Conservation (phyloP, 257 asterid genomes). For the Pogostemon cablin region DNA sequence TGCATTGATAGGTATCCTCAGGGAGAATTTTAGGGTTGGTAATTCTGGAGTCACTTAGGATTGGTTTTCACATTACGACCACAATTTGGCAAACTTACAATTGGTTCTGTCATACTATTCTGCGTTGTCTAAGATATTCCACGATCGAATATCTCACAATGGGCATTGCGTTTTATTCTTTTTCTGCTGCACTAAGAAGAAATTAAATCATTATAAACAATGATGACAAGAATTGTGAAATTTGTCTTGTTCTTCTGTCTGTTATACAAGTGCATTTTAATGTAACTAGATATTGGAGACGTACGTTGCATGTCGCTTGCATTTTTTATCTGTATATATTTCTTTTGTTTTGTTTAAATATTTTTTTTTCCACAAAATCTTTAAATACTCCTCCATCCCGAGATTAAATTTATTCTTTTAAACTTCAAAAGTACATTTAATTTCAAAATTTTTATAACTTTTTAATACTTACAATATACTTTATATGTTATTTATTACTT, state of each 20-base stretch:
- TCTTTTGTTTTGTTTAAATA: no score
- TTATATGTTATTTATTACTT: no score
- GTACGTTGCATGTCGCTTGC: no score
- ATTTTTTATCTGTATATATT: no score
- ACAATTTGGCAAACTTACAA: neutral
- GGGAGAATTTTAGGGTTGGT: constrained; percentile 26
- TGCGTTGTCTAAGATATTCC: constrained; percentile 9
- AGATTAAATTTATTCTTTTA: no score
- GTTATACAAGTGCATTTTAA: neutral
- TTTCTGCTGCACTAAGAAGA: neutral
- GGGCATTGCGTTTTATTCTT: neutral
- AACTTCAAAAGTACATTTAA: no score
- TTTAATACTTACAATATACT: no score
- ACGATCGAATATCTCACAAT: constrained; percentile 9
- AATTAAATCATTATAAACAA: constrained; percentile 16
- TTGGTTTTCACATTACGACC: neutral
- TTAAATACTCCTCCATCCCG: no score
- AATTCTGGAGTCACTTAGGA: neutral
- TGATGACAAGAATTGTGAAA: constrained; percentile 17
- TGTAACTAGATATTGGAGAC: neutral
- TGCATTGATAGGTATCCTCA: constrained; percentile 62
- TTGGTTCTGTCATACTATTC: neutral
- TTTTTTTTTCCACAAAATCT: no score
- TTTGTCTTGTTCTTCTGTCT: constrained; percentile 15
- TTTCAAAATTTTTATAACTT: no score